Conservation (phyloP, 1,139 yeast genomes). For the Kluyveromyces sp. region DNA sequence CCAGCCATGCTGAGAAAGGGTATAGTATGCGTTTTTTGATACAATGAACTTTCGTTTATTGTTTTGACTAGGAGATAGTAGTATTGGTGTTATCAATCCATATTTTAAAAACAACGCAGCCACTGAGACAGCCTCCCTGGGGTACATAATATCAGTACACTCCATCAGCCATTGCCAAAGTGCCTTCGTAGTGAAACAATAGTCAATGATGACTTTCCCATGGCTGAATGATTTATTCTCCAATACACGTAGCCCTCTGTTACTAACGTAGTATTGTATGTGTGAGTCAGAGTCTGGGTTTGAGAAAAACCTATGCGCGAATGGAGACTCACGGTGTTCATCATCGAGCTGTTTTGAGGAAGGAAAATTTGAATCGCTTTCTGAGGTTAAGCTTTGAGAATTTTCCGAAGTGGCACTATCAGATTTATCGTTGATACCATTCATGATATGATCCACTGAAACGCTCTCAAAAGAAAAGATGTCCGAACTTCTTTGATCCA, state of each 20-base stretch:
- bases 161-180: slow-evolving; percentile 84
- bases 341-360: slow-evolving; percentile 13
- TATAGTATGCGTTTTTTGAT: slow-evolving; percentile 35
- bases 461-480: slow-evolving; percentile 24
- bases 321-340: slow-evolving; percentile 46
- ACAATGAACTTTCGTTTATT: slow-evolving; percentile 28
- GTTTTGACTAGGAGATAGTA: slow-evolving; percentile 29
- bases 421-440: neutral
- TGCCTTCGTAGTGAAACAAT: slow-evolving; percentile 68
- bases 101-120: slow-evolving; percentile 49
- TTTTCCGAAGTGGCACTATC: neutral
- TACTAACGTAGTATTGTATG: slow-evolving; percentile 66
- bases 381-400: neutral
- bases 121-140: slow-evolving; percentile 54
- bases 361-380: neutral
- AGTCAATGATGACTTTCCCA: slow-evolving; percentile 31
- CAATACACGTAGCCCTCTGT: slow-evolving; percentile 59
- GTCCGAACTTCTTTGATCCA: slow-evolving; percentile 28
- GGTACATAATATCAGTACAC: slow-evolving; percentile 64
- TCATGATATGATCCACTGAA: slow-evolving; percentile 8
- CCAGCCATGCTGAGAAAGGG: slow-evolving; percentile 36
- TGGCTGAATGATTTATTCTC: slow-evolving; percentile 36
- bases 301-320: slow-evolving; percentile 69
- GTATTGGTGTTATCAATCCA: slow-evolving; percentile 44
- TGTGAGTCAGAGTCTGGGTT: slow-evolving; percentile 86